Evolutionary conservation across 768 basidiomycete species (phyloP).

Genomic region (Trametes villosa): DNA sequence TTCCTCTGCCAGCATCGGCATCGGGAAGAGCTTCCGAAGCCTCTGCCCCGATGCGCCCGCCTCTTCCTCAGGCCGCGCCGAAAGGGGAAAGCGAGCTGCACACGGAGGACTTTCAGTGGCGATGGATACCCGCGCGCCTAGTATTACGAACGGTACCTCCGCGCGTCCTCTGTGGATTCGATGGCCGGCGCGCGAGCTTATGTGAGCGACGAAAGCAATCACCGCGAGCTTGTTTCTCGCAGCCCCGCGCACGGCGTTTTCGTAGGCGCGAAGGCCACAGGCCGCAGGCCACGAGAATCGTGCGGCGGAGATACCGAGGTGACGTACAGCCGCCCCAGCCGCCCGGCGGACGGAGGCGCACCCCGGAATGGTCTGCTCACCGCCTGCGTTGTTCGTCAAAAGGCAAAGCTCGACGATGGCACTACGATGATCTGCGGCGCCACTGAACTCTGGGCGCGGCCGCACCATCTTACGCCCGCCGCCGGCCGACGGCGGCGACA

Average conservation of each 20-base stretch:
- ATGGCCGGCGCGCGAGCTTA: not conserved
- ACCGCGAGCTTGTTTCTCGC: not conserved
- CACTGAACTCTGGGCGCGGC: not conserved
- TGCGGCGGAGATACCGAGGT: not conserved
- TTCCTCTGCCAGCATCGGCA: not conserved
- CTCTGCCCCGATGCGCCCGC: not conserved
- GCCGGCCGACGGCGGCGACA: not conserved
- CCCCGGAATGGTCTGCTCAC: no score
- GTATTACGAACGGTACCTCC: not conserved
- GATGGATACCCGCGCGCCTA: not conserved
- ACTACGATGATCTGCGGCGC: slow-evolving; percentile 1
- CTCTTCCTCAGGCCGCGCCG: not conserved
- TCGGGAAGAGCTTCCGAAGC: not conserved
- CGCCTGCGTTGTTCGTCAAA: not conserved
- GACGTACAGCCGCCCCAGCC: not conserved
- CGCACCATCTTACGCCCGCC: not conserved
- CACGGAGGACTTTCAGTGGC: not conserved
- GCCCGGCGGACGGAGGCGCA: no score
- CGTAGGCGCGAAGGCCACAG: no score
- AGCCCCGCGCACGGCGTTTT: not conserved
- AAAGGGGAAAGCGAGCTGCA: not conserved
- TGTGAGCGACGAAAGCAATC: not conserved
- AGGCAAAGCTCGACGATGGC: not conserved
- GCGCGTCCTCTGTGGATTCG: not conserved
- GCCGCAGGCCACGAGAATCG: no score